Base-by-base conservation (phyloP, 495 filamentous ascomycete species). In the Lasiosphaeria hispida region DNA sequence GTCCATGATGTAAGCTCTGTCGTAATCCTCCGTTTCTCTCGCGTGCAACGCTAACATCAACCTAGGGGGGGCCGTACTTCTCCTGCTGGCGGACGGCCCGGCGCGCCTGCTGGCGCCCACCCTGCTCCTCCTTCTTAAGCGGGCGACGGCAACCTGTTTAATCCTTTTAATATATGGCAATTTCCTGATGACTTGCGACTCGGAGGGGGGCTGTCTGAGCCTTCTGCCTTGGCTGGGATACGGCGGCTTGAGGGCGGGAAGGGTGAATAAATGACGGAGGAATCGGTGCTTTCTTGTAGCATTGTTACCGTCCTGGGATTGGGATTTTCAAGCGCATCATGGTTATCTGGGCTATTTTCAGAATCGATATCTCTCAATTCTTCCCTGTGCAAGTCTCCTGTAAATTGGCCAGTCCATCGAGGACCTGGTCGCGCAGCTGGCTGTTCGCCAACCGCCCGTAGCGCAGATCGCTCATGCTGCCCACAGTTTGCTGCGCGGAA, bases 401-500 rank as follows among this genome's bases (percentile, higher is more conserved):
- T 17, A 92, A 73, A 59, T 81, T 78, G 48, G 74, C 64, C 18
- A 91, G 71, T 44, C 88, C 87, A 18, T 83, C 77, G 34, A 86
- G 73, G 42, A 90, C 74, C 54, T 89, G 83, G 14, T 83, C 80
- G 19, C 78, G 73, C 3, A 83, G 73, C 23, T 82, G 77, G 35
- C 77, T 70, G 57, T 85, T 88, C 57, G 80, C 76, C 59, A 91
- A 79, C 52, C 85, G 87, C 37, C 91, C 90, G 64, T 93, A 94
- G 43, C 89, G 86, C 30, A 95, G 79, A 66, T 94, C 90, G 66
- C 90, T 93, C 74, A 96, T 69, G 44, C 83, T 83, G 30, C 85
- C 86, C 35, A 91, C 81, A 0, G 80, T 86, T 35, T 78, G 74
- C 55, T 79, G 78, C 43, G 92, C 79, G 37, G 85, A 79, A 9